A percentile compares a stretch with the other conserved stretches of the same genome.
phyloP scores from a whole-genome alignment of 208 protist species.

The Trichomonas tenax region DNA sequence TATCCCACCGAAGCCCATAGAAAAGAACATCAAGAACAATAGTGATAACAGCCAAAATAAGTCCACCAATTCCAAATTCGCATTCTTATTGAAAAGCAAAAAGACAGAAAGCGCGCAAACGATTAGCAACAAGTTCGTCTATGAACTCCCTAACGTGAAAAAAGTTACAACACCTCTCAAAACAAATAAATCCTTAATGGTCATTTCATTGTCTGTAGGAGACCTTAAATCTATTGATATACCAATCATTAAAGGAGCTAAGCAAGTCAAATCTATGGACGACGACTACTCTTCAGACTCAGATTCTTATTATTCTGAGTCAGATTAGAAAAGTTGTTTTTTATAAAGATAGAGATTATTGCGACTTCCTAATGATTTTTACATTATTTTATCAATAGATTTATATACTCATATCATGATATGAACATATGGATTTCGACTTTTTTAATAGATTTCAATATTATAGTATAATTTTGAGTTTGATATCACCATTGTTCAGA shows the following conservation, averaged over 20 bases:
- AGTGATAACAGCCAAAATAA: neutral
- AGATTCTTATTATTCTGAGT: neutral
- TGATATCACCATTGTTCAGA: too few relatives aligned
- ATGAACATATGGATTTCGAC: too few relatives aligned
- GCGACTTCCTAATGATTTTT: neutral
- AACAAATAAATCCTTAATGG: neutral
- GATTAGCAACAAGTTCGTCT: neutral
- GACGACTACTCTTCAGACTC: neutral
- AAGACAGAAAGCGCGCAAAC: neutral
- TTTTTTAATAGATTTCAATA: too few relatives aligned
- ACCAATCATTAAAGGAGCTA: neutral
- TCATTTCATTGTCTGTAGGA: neutral
- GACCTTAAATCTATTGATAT: neutral
- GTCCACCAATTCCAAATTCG: neutral
- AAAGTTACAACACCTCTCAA: neutral
- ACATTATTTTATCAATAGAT: neutral
- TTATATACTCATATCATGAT: too few relatives aligned
- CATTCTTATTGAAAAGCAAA: neutral
- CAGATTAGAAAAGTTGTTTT: neutral
- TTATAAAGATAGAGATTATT: neutral
- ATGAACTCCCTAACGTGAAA: neutral
- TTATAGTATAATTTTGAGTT: too few relatives aligned
- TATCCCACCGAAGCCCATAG: neutral
- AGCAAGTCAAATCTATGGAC: neutral
- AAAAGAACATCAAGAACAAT: neutral